phyloP scores from a whole-genome alignment of 495 filamentous ascomycete species.

The Neurospora sp. region DNA sequence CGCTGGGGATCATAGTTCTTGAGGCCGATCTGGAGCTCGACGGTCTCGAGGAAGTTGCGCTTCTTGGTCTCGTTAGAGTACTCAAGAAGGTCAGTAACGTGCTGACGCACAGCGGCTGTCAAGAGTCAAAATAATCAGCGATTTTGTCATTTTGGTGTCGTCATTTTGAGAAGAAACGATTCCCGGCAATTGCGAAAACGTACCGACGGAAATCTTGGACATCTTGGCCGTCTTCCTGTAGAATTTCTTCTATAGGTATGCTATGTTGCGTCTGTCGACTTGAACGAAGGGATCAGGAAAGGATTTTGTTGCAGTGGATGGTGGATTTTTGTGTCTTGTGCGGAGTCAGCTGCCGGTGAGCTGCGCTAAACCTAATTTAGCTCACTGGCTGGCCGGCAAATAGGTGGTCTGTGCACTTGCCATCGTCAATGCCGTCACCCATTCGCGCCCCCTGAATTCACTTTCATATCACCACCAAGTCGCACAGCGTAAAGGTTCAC shows the following conservation, averaged over 20 bases:
- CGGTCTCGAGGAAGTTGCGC: constrained; percentile 79
- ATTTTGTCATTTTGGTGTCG: constrained; percentile 3
- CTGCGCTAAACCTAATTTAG: neutral
- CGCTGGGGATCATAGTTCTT: constrained; percentile 99
- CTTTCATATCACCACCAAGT: neutral
- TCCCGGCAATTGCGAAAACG: constrained; percentile 8
- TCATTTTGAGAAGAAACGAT: neutral
- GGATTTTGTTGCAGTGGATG: constrained; percentile 10
- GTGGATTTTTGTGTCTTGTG: constrained; percentile 13
- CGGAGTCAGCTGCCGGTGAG: neutral
- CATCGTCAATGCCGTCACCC: neutral
- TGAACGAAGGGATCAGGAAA: constrained; percentile 2
- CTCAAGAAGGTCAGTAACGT: constrained; percentile 81
- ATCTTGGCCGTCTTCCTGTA: constrained; percentile 41
- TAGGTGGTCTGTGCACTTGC: neutral
- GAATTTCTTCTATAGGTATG: constrained; percentile 56
- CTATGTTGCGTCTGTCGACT: constrained; percentile 42
- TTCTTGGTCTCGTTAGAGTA: constrained; percentile 98
- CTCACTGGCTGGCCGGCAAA: neutral
- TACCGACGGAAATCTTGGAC: constrained; percentile 65
- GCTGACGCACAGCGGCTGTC: constrained; percentile 87
- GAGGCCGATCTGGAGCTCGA: constrained; percentile 86
- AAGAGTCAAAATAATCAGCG: constrained; percentile 2
- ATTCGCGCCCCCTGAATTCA: neutral
- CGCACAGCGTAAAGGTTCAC: neutral